phyloP scores from a whole-genome alignment of 352 stramenopile species.

The Globisporangium cystogenes region DNA sequence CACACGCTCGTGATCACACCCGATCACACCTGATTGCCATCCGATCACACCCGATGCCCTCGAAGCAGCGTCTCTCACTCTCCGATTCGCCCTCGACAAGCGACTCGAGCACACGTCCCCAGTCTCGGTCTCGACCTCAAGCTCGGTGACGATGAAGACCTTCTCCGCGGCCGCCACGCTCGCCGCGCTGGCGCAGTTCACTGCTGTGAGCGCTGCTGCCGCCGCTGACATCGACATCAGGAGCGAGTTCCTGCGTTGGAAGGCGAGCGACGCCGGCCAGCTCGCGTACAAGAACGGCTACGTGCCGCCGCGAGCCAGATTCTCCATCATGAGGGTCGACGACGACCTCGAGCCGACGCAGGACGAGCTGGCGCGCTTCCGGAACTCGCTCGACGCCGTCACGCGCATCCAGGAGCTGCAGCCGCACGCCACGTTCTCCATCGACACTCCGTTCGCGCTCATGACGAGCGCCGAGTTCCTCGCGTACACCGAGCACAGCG shows the following conservation, averaged over 20 bases:
- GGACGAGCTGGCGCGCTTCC: conserved; percentile 14
- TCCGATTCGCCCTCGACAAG: neutral
- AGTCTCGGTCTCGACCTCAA: neutral
- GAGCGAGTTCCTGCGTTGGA: conserved; percentile 10
- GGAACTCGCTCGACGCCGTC: conserved; percentile 13
- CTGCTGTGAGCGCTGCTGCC: too few relatives aligned
- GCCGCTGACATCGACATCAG: conserved; percentile 1
- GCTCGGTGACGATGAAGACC: neutral
- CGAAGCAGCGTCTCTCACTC: neutral
- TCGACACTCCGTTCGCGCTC: conserved; percentile 59
- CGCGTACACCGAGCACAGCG: conserved; percentile 23
- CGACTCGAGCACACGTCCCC: neutral
- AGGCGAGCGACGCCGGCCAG: conserved; percentile 6
- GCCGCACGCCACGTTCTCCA: conserved; percentile 54
- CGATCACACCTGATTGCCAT: too few relatives aligned
- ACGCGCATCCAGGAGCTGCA: conserved; percentile 35
- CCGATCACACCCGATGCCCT: too few relatives aligned
- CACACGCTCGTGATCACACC: too few relatives aligned
- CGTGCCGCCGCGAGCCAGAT: neutral
- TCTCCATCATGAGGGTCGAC: neutral
- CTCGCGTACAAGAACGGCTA: conserved; percentile 4
- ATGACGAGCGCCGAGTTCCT: conserved; percentile 62
- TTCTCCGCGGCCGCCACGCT: neutral
- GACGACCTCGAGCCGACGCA: conserved; percentile 1
- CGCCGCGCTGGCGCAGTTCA: neutral